Evolutionary conservation across 2,329 filamentous ascomycete species (phyloP).

Genomic region (Diaporthe sp.): DNA sequence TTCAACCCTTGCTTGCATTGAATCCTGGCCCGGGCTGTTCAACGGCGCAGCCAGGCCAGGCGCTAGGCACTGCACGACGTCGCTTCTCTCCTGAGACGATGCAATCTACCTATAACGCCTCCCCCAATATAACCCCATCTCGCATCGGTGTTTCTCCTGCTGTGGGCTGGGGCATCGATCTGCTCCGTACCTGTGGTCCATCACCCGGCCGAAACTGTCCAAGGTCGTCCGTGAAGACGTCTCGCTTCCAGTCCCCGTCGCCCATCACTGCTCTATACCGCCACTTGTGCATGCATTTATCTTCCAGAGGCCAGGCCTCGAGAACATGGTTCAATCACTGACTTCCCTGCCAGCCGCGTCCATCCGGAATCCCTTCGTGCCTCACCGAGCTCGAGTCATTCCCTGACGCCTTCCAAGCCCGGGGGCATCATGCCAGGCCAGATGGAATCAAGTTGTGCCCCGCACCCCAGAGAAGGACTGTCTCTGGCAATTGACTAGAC

Average conservation of each 20-base stretch:
- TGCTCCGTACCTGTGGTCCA: slow-evolving; percentile 4
- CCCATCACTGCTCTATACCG: neutral
- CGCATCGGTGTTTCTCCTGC: slow-evolving; percentile 1
- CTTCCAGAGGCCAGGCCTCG: neutral
- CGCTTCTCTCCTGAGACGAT: slow-evolving; percentile 24
- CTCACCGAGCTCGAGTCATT: slow-evolving; percentile 7
- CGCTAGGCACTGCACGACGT: slow-evolving; percentile 13
- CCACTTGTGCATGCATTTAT: slow-evolving; percentile 4
- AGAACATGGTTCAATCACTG: neutral
- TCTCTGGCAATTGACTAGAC: neutral
- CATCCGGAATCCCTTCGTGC: neutral
- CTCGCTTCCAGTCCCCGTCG: neutral
- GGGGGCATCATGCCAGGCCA: neutral
- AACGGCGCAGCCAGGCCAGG: slow-evolving; percentile 15
- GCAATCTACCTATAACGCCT: slow-evolving; percentile 21
- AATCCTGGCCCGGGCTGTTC: slow-evolving; percentile 5
- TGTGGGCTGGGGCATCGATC: neutral
- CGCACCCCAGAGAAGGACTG: slow-evolving; percentile 8
- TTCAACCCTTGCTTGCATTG: slow-evolving; percentile 12
- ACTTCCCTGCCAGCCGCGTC: neutral
- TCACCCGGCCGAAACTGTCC: slow-evolving; percentile 9
- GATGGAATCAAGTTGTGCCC: slow-evolving; percentile 9
- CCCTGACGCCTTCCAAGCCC: slow-evolving; percentile 8
- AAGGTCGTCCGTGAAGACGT: neutral
- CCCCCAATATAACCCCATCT: slow-evolving; percentile 6